Conservation (phyloP, 306 rosid genomes). For the Psophocarpus tetragonolobus region DNA sequence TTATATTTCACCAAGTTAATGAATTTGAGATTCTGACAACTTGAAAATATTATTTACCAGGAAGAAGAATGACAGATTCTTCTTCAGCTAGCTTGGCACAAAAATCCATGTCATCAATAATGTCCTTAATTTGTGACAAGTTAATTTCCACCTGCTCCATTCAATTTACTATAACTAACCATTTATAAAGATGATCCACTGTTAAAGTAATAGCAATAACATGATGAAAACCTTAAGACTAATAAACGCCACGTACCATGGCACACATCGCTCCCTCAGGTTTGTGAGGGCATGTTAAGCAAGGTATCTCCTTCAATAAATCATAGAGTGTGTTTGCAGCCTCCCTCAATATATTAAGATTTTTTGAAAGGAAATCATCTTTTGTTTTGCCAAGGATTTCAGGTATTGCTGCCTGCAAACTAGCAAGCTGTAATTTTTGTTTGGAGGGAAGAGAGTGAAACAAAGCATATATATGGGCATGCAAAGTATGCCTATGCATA, state of each 20-base stretch:
- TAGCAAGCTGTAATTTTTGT: neutral
- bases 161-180: neutral
- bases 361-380: constrained; percentile 44
- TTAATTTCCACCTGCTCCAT: constrained; percentile 58
- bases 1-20: neutral
- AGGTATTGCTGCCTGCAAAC: constrained; percentile 64
- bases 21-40: constrained; percentile 13
- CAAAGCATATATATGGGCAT: neutral
- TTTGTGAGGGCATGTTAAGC: constrained; percentile 63
- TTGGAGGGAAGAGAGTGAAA: neutral
- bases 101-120: constrained; percentile 64
- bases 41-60: constrained; percentile 44
- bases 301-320: constrained; percentile 52
- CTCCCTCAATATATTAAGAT: constrained; percentile 45
- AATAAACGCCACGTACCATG: constrained; percentile 44
- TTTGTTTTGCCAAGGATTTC: constrained; percentile 51
- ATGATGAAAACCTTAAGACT: neutral
- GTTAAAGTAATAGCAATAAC: neutral
- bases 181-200: neutral
- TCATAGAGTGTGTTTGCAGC: constrained; percentile 49
- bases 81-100: constrained; percentile 61
- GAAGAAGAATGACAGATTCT: constrained; percentile 62
- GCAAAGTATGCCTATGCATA: neutral
- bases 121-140: constrained; percentile 46
- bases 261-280: constrained; percentile 72